These are phyloP conservation scores for Sungouiella thailandica DNA, from an alignment of 805 yeast genomes.

Conservation along the genomic window DNA sequence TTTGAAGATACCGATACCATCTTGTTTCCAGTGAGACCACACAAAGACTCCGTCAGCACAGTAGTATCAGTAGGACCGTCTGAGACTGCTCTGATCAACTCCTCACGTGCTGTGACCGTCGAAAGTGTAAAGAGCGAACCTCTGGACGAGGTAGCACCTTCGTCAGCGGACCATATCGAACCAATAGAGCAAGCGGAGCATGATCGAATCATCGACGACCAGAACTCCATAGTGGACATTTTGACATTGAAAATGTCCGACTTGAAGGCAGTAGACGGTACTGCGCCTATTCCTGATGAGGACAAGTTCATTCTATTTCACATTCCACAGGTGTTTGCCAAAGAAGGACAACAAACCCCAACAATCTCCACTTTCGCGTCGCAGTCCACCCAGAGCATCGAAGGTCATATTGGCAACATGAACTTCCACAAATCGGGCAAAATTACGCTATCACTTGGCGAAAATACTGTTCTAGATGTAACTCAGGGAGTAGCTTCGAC, in stretches of 20 bases:
- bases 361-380: constrained; percentile 9
- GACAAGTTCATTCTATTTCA: constrained; percentile 39
- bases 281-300: constrained; percentile 6
- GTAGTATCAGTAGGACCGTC: constrained; percentile 15
- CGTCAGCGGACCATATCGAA: constrained; percentile 24
- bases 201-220: constrained; percentile 27
- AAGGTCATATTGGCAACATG: constrained; percentile 68
- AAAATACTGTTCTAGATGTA: constrained; percentile 57
- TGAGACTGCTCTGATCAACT: constrained; percentile 19
- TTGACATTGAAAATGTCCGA: constrained; percentile 20
- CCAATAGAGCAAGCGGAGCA: constrained; percentile 27
- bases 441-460: constrained; percentile 68
- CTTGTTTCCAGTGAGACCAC: constrained; percentile 69
- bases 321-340: constrained; percentile 44
- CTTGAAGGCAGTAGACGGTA: constrained; percentile 16
- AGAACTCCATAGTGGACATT: constrained; percentile 23
- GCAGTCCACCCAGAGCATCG: constrained; percentile 7
- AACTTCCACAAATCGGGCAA: constrained; percentile 83
- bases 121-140: constrained; percentile 27
- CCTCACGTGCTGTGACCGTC: constrained; percentile 9
- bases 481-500: constrained; percentile 64
- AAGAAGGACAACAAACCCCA: constrained; percentile 17
- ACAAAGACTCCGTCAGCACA: constrained; percentile 35
- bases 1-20: constrained; percentile 49
- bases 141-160: constrained; percentile 26